Percentiles rank a stretch among this genome's conserved stretches.
Evolutionary conservation across 768 basidiomycete species (phyloP).

Genomic region (Mycena floridula): DNA sequence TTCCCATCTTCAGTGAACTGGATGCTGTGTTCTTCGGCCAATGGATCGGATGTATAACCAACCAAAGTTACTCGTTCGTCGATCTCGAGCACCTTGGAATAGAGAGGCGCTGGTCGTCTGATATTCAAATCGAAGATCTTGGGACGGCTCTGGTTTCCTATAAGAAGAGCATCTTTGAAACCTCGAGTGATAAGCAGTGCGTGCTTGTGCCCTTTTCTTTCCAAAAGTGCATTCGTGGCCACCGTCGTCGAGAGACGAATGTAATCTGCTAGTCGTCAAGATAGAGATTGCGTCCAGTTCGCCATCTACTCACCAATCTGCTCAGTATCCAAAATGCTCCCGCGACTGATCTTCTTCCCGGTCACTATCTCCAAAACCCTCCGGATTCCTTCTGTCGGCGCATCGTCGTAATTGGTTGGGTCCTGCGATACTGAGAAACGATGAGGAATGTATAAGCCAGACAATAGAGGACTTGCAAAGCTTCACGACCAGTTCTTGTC

Average conservation of each 20-base stretch:
- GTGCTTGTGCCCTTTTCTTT: constrained; percentile 90
- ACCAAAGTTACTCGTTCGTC: constrained; percentile 94
- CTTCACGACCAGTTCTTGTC: constrained; percentile 86
- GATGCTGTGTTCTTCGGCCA: constrained; percentile 68
- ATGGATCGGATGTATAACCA: constrained; percentile 87
- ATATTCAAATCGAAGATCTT: constrained; percentile 95
- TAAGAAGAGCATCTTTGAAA: constrained; percentile 86
- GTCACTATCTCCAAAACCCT: constrained; percentile 77
- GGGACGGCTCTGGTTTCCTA: constrained; percentile 93
- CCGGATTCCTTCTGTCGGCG: constrained; percentile 91
- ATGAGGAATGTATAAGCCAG: not conserved
- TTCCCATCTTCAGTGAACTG: constrained; percentile 71
- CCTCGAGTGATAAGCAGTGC: constrained; percentile 89
- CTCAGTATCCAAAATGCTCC: constrained; percentile 59
- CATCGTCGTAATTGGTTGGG: constrained; percentile 81
- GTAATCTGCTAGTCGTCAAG: constrained; percentile 52
- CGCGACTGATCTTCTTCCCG: constrained; percentile 62
- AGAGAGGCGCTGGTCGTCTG: constrained; percentile 68
- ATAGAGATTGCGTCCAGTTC: not conserved
- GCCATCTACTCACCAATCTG: constrained; percentile 59
- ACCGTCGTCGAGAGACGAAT: constrained; percentile 92
- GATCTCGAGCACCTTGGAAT: constrained; percentile 65
- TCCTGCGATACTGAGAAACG: constrained; percentile 73
- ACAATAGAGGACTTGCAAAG: constrained; percentile 58
- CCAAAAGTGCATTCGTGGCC: constrained; percentile 92